Percentiles rank a stretch among this genome's conserved stretches.
These are phyloP conservation scores for Clavispora asparagi DNA, from an alignment of 805 yeast species.

Conservation along the genomic window DNA sequence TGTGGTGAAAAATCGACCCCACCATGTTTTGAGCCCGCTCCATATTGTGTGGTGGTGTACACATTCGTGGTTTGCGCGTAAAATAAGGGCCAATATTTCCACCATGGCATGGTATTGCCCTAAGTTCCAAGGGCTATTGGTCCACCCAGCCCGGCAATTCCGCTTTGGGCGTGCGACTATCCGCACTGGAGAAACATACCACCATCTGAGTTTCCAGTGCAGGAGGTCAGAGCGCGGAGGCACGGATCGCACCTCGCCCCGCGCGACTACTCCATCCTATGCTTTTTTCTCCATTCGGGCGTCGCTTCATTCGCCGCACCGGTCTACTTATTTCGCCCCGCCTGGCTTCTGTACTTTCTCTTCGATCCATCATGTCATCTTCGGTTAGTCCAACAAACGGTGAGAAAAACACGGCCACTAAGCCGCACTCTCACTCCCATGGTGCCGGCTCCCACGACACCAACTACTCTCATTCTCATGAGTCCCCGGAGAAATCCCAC, in stretches of 20 bases:
- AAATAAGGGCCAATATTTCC: too few relatives aligned
- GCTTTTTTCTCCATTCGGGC: neutral
- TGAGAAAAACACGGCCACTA: neutral
- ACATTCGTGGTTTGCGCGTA: too few relatives aligned
- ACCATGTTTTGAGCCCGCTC: too few relatives aligned
- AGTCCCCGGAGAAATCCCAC: neutral
- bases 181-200: neutral
- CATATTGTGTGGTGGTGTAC: too few relatives aligned
- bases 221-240: neutral
- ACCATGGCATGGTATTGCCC: too few relatives aligned
- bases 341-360: neutral
- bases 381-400: neutral
- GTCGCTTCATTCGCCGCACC: neutral
- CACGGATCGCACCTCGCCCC: neutral
- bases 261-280: neutral
- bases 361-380: neutral
- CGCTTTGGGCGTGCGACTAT: too few relatives aligned
- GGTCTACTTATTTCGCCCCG: neutral
- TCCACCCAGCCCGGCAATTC: too few relatives aligned
- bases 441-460: neutral
- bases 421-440: constrained; percentile 1
- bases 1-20: too few relatives aligned
- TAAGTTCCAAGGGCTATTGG: too few relatives aligned
- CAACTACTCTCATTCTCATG: too few relatives aligned
- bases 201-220: neutral